Evolutionary conservation across 2,329 filamentous ascomycete genomes (phyloP), one percentile per base, ranked within the genome.

Genomic region (Calonectria hongkongensis): DNA sequence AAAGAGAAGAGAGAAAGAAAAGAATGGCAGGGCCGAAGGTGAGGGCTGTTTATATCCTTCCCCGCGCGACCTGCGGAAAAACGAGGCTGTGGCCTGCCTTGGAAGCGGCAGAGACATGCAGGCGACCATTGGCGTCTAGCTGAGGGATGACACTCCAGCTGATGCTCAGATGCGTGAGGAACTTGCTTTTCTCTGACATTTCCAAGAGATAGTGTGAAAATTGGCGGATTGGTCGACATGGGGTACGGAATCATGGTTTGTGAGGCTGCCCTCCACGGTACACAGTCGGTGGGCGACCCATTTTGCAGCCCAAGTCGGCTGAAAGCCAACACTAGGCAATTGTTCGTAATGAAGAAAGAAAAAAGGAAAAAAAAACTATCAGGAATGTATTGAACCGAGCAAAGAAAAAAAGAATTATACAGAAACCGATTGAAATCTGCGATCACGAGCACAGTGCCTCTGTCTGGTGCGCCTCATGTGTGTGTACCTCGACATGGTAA

Each of bases 91-190:
- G n/a, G 33, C 18, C 27, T 39, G 33, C 54, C 30, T 58, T 58
- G 21, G 15, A 28, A 36, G 54, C 30, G 5, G 6, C 54, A 58
- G 54, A 58, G 54, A 58, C 54, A 58, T 58, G 54, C 54, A 58
- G 54, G 12, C 21, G 39, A 33, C 21, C 39, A 58, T 58, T 36
- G 21, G 30, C 5, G 30, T 39, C 13, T n/a, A 25, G 25, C 54
- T 21, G 33, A 27, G n/a, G 51, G 30, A 28, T 58, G 54, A n/a
- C 54, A 58, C 30, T 13, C 33, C 33, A 58, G 30, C 51, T 39
- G 30, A 56, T 6, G 12, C 54, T 39, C 54, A 33, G 39, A 27
- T 58, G 21, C 21, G 33, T 39, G 54, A 39, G 12, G 36, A 39
- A 39, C 12, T 58, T 58, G 30, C 33, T 58, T 58, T 21, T 39